Conservation (phyloP, 1,284 basidiomycete genomes). For the Pseudozyma pruni region DNA sequence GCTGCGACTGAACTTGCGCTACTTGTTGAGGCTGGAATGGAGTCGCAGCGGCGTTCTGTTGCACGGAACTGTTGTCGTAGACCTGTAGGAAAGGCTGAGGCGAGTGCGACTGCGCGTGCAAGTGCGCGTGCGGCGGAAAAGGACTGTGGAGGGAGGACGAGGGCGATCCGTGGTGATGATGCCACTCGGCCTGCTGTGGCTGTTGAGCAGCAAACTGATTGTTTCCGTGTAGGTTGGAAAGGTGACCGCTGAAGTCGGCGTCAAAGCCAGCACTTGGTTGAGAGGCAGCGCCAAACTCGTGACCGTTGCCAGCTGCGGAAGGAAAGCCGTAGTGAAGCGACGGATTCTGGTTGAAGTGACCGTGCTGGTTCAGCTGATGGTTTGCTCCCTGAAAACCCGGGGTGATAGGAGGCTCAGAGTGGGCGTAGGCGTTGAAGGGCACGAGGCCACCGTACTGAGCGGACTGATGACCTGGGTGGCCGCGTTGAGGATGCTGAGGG, state of each 20-base stretch:
- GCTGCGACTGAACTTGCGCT: slow-evolving; percentile 2
- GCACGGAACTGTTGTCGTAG: slow-evolving; percentile 1
- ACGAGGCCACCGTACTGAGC: not conserved
- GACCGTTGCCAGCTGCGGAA: slow-evolving; percentile 1
- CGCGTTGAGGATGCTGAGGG: slow-evolving; percentile 5
- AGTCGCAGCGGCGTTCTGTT: slow-evolving; percentile 4
- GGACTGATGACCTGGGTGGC: not conserved
- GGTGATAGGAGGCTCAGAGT: no score
- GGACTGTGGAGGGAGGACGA: not conserved
- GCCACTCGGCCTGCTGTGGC: slow-evolving; percentile 10
- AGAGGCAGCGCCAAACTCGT: not conserved
- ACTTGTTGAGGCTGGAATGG: slow-evolving; percentile 1
- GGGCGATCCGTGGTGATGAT: slow-evolving; percentile 4
- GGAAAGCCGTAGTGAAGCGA: slow-evolving; percentile 11
- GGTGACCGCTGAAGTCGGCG: not conserved
- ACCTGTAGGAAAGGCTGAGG: slow-evolving; percentile 8
- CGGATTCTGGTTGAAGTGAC: not conserved
- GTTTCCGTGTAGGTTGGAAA: not conserved
- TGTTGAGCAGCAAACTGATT: slow-evolving; percentile 4
- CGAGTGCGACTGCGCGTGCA: slow-evolving; percentile 12
- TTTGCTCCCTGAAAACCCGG: not conserved
- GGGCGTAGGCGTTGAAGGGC: no score
- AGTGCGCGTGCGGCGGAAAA: not conserved
- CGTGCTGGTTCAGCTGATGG: slow-evolving; percentile 1
- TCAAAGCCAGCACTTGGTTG: slow-evolving; percentile 7